Base-by-base conservation (phyloP, 164 flowering plant species). In the Vitis riparia region DNA sequence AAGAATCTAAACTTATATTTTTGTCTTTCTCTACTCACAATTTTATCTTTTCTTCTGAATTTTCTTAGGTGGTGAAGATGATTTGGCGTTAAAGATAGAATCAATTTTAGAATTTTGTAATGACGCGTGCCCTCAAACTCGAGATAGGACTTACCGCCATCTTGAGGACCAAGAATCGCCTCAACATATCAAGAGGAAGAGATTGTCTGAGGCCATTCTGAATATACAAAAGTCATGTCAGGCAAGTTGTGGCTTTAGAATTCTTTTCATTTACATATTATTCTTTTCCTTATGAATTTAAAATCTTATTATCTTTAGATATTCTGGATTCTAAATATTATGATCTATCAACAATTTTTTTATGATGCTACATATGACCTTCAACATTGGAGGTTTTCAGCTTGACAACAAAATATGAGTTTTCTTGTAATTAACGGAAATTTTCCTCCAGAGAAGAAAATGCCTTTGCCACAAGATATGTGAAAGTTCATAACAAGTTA, bases 31-130 rank as follows among this genome's bases (percentile, higher is more conserved):
- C 44, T 37, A 37, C 44, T 37, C 44, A 37, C 44, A 37, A 37
- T 37, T 37, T 37, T 6, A 37, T 37, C 44, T 37, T 32, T 30
- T 62, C 29, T 51, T 47, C 65, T 58, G 12, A 2, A 52, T 27
- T 52, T 9, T 51, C 16, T 55, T 12, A 82, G 75, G 69, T 66
- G 73, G 74, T 27, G 80, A 77, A 69, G 86, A 78, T 63, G 79
- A 81, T 57, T 71, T 85, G 71, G 82, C 73, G 5, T 23, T 79
- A 55, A 80, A 82, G 75, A 48, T 83, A 17, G 83, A 86, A 56
- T 67, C 80, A 37, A 59, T 86, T 47, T 17, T 85, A 49, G 87
- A 86, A 56, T 83, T 76, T 50, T 84, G 82, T 65, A 82, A 63
- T 65, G 80, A 63, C 64, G 65, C 53, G 37, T 69, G 62, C 53